Base-by-base conservation (phyloP, 139 green algal genomes). In the Chlorella sp. region DNA sequence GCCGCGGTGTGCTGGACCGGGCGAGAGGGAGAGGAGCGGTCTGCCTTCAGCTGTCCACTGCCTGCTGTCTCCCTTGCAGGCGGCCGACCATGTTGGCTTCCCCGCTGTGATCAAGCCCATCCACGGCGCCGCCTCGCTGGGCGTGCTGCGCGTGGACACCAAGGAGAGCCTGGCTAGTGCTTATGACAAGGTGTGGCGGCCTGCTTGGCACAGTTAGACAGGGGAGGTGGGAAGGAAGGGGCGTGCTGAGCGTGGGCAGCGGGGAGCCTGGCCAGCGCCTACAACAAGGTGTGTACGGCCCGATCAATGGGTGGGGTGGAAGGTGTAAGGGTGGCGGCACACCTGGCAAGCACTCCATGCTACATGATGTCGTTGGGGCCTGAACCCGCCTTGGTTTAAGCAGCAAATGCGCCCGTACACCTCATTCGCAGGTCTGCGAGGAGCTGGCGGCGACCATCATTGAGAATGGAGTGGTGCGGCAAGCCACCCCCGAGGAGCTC, bases 41-140 rank as follows among this genome's bases (percentile, higher is more conserved):
- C 11, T 54, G 46, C 46, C 46, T 8, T 6, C 44, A 48, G 2
- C 32, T 73, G 14, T 26, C 8, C 5, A n/a, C 48, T 38, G 30
- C 70, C 7, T 13, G 16, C 70, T 38, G 3, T 26, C 20, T 58
- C 26, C 0, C 38, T 17, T 79, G 75, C 87, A 86, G 81, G 83
- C 87, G 26, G 79, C 87, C 1, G 84, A 84, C 2, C 88, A 94
- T 62, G 94, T 97, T 34, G 94, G 94, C 73, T 97, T 95, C 89
- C 94, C 94, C 28, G 87, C 92, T 1, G 95, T 98, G 24, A 97
- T 98, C 91, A 98, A 98, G 90, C 95, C 95, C 79, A 94, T 97
- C 76, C 92, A 89, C 74, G 95, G 95, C 28, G 95, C 95, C 1
- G 95, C 95, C 26, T 96, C 92, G 76, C 94, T 98, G 74, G 95